Base-by-base conservation (phyloP, 352 stramenopile genomes). In the Globisporangium splendens region DNA sequence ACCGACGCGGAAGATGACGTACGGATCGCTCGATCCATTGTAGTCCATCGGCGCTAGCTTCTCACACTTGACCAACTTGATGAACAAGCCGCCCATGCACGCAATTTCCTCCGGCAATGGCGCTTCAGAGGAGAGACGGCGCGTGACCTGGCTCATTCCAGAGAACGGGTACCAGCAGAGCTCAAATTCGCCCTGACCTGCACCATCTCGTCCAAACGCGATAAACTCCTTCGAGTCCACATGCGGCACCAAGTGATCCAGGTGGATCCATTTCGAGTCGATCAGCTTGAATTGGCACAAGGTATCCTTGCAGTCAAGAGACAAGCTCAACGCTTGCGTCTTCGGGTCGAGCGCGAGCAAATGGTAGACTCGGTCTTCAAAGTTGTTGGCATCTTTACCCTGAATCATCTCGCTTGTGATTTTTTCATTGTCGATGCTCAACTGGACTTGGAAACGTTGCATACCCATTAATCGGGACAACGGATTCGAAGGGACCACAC, bases 211-310 rank as follows among this genome's bases (percentile, higher is more conserved):
- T 18, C 71, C 69, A 48, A 79, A 77, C 20, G 62, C 56, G 10
- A 79, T 59, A 46, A 72, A 46, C 46, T 79, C 71, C 12, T 58
- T 68, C 13, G 71, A 73, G 8, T 62, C 54, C 13, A 64, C 46
- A 39, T 67, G 65, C 39, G 63, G 61, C 35, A 66, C 60, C 12
- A 79, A 41, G 46, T 79, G 71, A 24, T 77, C 71, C 31, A 79
- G 33, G 41, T 75, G 71, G 65, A 79, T 77, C 65, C 60, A 79
- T 59, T 79, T 79, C 42, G 68, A 68, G 51, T 79, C 71, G 46
- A 77, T 75, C 35, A 59, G 54, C 41, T 56, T 60, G n/a, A 62
- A 60, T 24, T 63, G 44, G 13, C 60, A 58, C 43, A 79, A 58
- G 28, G 68, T 63, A 54, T 79, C 71, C 24, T 75, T 73, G 65